Base-by-base conservation (phyloP, 805 yeast species). In the Phaffomyces opuntiae region DNA sequence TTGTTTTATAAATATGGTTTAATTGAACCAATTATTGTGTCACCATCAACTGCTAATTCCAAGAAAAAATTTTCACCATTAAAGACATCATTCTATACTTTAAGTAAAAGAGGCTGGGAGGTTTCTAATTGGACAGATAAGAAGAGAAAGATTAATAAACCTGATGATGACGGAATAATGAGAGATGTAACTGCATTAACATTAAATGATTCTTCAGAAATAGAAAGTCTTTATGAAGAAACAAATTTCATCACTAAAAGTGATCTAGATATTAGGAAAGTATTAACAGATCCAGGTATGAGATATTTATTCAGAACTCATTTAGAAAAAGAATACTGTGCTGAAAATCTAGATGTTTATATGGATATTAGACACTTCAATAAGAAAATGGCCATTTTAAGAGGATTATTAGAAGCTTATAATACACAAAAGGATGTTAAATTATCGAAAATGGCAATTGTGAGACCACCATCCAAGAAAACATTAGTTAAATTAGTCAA, bases 281-380 rank as follows among this genome's bases (percentile, higher is more conserved):
- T 83, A 5, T 57, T 88, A 9, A 63, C 65, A 9, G 96, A 88
- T 59, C 95, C 96, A 0, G 96, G 93, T 0, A 66, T 82, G 67
- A 70, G 83, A 44, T 78, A 77, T 45, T 62, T 87, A 9, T 86
- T 88, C 62, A 71, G 79, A 49, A 66, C 68, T n/a, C 88, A 85
- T 58, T 60, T 88, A 43, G 78, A 74, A 42, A 73, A 70, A 29
- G 83, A 80, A 43, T 70, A 73, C 45, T 87, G 95, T 57, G 75
- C 74, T 3, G 96, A 88, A 57, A 88, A 87, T 54, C 60, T 86
- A n/a, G 81, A 82, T 50, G 87, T 83, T 4, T 86, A 78, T 59
- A 62, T 74, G 43, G 85, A 80, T 47, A 72, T 86, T 41, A 68
- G 68, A 40, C 73, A 73, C 41, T 75, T 81, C 49, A 68, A 70